A percentile compares a stretch with the other conserved stretches of the same genome.
These are phyloP conservation scores for Cucumis hystrix DNA, from an alignment of 306 rosid species.

Conservation along the genomic window DNA sequence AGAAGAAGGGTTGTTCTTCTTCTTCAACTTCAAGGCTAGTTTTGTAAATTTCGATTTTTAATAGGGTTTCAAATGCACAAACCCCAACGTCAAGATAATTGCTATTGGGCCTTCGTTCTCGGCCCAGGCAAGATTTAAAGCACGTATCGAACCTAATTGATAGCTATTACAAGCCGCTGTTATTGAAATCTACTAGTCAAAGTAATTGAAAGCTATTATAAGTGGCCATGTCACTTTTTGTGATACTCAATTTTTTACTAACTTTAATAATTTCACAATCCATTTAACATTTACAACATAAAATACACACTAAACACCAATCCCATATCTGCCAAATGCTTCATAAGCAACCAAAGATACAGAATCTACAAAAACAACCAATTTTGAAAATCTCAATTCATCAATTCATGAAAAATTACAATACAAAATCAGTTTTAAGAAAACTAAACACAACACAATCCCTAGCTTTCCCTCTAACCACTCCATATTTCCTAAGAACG, in stretches of 20 bases:
- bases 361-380: no score
- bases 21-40: neutral
- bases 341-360: no score
- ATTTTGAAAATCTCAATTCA: neutral
- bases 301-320: no score
- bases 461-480: constrained; percentile 28
- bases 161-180: no score
- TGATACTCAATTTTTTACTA: no score
- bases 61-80: neutral
- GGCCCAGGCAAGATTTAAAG: neutral
- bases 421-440: constrained; percentile 19
- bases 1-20: neutral
- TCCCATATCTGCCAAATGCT: no score
- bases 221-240: no score
- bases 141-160: no score
- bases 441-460: constrained; percentile 36
- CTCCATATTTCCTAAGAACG: constrained; percentile 32
- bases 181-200: no score
- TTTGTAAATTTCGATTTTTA: neutral
- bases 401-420: neutral
- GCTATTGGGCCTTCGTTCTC: neutral
- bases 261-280: no score
- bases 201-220: no score
- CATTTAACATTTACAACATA: no score
- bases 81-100: neutral